These are phyloP conservation scores for Cyclotella atomus DNA, from an alignment of 108 stramenopile species.

Conservation along the genomic window DNA sequence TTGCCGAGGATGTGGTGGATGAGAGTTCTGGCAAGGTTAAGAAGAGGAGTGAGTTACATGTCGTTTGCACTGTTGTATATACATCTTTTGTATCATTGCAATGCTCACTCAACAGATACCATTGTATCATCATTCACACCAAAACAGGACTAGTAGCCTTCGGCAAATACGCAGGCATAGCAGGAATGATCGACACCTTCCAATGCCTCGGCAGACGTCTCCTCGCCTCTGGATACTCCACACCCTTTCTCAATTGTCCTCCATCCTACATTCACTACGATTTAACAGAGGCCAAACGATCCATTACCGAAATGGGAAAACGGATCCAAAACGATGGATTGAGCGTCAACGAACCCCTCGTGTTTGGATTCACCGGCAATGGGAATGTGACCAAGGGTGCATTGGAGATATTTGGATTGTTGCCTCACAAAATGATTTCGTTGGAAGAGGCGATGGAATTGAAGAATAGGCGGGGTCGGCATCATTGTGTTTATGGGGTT, in stretches of 20 bases:
- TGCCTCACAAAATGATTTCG: slow-evolving; percentile 79
- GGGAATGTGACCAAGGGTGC: slow-evolving; percentile 83
- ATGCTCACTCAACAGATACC: no score
- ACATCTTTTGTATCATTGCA: no score
- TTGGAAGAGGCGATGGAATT: slow-evolving; percentile 65
- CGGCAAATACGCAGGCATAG: slow-evolving; percentile 89
- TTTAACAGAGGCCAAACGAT: slow-evolving; percentile 58
- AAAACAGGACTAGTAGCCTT: slow-evolving; percentile 71
- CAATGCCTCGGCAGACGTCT: slow-evolving; percentile 83
- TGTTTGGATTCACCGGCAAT: slow-evolving; percentile 76
- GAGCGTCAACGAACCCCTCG: slow-evolving; percentile 59
- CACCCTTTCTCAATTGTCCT: slow-evolving; percentile 80
- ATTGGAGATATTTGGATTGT: slow-evolving; percentile 69
- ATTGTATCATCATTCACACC: not conserved
- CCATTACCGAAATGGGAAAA: slow-evolving; percentile 53
- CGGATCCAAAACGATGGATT: slow-evolving; percentile 60
- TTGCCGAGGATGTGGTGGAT: slow-evolving; percentile 44
- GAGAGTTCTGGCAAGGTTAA: slow-evolving; percentile 35
- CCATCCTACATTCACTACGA: slow-evolving; percentile 73
- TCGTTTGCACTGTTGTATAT: not conserved
- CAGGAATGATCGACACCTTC: slow-evolving; percentile 83
- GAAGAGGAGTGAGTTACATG: slow-evolving; percentile 41
- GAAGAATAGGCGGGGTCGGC: slow-evolving; percentile 39
- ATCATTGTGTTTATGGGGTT: slow-evolving; percentile 62
- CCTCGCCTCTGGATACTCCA: slow-evolving; percentile 59